Evolutionary conservation across 495 filamentous ascomycete genomes (phyloP), one percentile per base, ranked within the genome.

Genomic region (Rhypophila decipiens): DNA sequence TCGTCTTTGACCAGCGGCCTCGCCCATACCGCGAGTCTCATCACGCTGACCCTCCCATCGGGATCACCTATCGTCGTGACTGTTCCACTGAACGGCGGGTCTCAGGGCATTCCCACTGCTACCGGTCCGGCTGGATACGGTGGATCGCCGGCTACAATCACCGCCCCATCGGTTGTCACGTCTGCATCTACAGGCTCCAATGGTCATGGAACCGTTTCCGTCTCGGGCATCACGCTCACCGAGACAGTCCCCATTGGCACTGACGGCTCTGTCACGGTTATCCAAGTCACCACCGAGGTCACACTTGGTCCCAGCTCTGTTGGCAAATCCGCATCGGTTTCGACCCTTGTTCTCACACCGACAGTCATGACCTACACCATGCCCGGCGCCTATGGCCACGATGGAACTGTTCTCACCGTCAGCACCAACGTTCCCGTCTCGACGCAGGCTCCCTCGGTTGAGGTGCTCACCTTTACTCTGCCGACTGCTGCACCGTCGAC

Each of bases 151-250:
- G 33, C 12, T 21, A 39, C n/a, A 35, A 35, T 19, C 24, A 46
- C 35, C 22, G 44, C 9, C 17, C 35, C 42, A 33, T 17, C 18
- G 23, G 42, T 13, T 13, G 18, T 8, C n/a, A 8, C 36, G 9
- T 10, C n/a, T n/a, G 36, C 27, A 7, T 4, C 29, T 11, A 36
- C 27, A 13, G 29, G 24, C 11, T 19, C n/a, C n/a, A n/a, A n/a
- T n/a, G 27, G 40, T n/a, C 5, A 21, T 10, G 23, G 24, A 11
- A 46, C 47, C 4, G 24, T 55, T 12, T 12, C 43, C 3, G 58
- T 61, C 11, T 59, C 60, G 2, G 39, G 50, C 3, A 42, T 59
- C 19, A 59, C 59, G 1, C 21, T 64, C 22, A 59, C 35, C 4
- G 43, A 64, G 33, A 59, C 58, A 1, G 29, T 64, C 4, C 47